A percentile compares a stretch with the other conserved stretches of the same genome.
Evolutionary conservation across 352 stramenopile genomes (phyloP).

Genomic region (Phytophthora boehmeriae): DNA sequence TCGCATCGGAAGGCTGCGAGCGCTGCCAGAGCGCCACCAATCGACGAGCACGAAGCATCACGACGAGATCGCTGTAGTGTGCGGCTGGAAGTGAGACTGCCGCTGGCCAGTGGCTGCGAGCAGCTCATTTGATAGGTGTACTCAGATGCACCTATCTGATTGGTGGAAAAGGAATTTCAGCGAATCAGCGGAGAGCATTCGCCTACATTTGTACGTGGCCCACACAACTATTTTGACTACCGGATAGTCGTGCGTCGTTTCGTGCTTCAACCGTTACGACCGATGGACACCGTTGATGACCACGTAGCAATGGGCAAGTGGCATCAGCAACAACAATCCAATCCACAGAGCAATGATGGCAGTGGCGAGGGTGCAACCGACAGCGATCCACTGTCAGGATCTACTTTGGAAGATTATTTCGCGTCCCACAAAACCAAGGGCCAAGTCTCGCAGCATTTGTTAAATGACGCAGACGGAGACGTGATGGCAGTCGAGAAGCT

Average conservation of each 20-base stretch:
- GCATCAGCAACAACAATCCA: slow-evolving; percentile 28
- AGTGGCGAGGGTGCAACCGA: slow-evolving; percentile 10
- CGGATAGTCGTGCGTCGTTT: too few relatives aligned
- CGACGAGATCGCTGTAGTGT: neutral
- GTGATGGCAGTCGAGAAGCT: slow-evolving; percentile 56
- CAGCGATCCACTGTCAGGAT: slow-evolving; percentile 24
- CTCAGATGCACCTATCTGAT: neutral
- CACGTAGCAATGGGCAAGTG: slow-evolving; percentile 24
- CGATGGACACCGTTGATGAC: too few relatives aligned
- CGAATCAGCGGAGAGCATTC: too few relatives aligned
- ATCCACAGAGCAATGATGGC: slow-evolving; percentile 5
- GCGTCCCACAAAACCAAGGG: slow-evolving; percentile 32
- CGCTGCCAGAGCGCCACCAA: slow-evolving; percentile 46
- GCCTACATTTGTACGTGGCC: too few relatives aligned
- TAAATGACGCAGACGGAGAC: slow-evolving; percentile 55
- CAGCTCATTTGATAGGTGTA: neutral
- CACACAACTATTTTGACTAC: too few relatives aligned
- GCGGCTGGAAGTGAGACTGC: neutral
- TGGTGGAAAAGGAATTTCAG: neutral
- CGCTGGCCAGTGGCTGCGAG: too few relatives aligned
- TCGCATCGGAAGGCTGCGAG: slow-evolving; percentile 20
- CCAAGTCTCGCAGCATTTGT: slow-evolving; percentile 61
- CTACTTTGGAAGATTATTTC: slow-evolving; percentile 45
- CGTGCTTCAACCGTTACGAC: too few relatives aligned
- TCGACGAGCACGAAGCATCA: slow-evolving; percentile 42